Percentiles rank a stretch among this genome's conserved stretches.
These are phyloP conservation scores for Blastobotrys serpentis DNA, from an alignment of 1,139 yeast species.

Conservation along the genomic window DNA sequence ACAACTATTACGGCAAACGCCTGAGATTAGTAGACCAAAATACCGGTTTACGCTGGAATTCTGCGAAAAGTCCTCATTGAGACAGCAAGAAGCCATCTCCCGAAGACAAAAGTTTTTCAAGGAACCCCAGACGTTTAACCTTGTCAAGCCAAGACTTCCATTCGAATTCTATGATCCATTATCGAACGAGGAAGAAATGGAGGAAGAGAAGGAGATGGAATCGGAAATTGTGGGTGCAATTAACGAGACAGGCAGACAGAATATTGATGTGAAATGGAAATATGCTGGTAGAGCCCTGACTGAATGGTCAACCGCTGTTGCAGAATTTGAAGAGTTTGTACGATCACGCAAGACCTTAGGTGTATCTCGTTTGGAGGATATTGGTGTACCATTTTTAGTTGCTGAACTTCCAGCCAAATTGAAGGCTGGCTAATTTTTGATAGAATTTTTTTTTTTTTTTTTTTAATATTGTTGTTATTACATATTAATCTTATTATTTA, in stretches of 20 bases:
- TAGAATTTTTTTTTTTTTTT: background rate
- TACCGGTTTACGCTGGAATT: conserved; percentile 32
- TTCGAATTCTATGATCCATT: conserved; percentile 23
- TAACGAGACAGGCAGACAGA: conserved; percentile 1
- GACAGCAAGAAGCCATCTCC: conserved; percentile 22
- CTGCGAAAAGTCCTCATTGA: conserved; percentile 26
- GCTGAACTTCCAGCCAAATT: conserved; percentile 43
- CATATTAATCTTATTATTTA: conserved; percentile 1
- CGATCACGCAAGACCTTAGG: conserved; percentile 34
- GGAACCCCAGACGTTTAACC: background rate
- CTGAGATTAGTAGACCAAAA: conserved; percentile 31
- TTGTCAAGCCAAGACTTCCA: conserved; percentile 27
- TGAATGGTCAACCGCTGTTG: conserved; percentile 59
- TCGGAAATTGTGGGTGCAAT: conserved; percentile 9
- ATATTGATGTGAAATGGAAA: conserved; percentile 35
- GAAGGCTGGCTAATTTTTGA: conserved; percentile 23
- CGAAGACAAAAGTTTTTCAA: conserved; percentile 4
- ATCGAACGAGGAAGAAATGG: conserved; percentile 19
- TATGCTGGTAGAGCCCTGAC: conserved; percentile 62
- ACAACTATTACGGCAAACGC: conserved; percentile 31
- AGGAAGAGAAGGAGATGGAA: conserved; percentile 15
- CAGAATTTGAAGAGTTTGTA: conserved; percentile 60
- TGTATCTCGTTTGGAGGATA: conserved; percentile 33
- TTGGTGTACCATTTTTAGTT: conserved; percentile 45
- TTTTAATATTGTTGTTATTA: conserved; percentile 6